Base-by-base conservation (phyloP, 225 moss, liverwort and hornwort species). In the Thuidium tamariscinum region DNA sequence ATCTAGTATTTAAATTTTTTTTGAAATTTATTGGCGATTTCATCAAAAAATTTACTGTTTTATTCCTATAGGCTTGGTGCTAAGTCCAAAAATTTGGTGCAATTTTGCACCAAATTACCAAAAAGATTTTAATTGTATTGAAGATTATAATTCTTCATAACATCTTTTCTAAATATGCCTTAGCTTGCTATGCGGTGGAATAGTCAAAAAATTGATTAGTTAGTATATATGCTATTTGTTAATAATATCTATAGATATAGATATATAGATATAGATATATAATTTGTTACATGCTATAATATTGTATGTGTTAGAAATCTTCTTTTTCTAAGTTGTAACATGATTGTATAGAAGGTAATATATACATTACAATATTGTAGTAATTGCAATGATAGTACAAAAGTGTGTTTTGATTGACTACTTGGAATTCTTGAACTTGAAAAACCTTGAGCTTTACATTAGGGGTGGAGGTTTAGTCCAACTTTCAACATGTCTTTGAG, bases 371-470 rank as follows among this genome's bases (percentile, higher is more conserved):
- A 22, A 0, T 67, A 3, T 0, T 37, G 0, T 7, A 0, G 13
- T 13, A 4, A 39, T 39, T 23, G 39, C 23, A 39, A 39, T 37
- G 4, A 22, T 22, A 3, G 3, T 67, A 1, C 13, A 39, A 25
- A 1, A 66, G 1, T 1, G 0, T 1, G 2, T 66, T 66, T 36
- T 6, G 3, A 36, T 67, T 67, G 12, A 11, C 22, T 4, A 36
- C 4, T 0, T 2, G 0, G 4, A 37, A 20, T 2, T 67, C 4
- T 0, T 6, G 0, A 37, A 37, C 2, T 37, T 0, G 4, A 22
- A 22, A 65, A 67, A 11, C 0, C 7, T 0, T 66, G 2, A 22
- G 1, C 3, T 19, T 10, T 18, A n/a, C 7, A 67, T 22, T 22
- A 1, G 1, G 3, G 6, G 36, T 6, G 5, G 36, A 21, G 11